These are phyloP conservation scores for Volutella citrinella DNA, from an alignment of 2,329 filamentous ascomycete genomes.

Conservation along the genomic window DNA sequence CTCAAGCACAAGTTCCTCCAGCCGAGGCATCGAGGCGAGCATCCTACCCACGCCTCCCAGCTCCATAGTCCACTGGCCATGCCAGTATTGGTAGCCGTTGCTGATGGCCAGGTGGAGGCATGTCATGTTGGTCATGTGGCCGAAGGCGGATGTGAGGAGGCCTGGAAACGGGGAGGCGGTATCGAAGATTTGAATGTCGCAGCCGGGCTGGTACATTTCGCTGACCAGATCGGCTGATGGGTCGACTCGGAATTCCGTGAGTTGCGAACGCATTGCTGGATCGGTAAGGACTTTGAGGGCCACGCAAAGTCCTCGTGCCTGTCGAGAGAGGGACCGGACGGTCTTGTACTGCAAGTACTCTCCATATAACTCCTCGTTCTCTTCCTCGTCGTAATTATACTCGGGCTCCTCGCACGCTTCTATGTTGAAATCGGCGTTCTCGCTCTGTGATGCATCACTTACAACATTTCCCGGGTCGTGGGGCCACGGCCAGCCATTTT, in stretches of 20 bases:
- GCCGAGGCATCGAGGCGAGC: conserved; percentile 1
- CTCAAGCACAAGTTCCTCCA: conserved; percentile 5
- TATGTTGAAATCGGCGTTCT: too few species aligned
- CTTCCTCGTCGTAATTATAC: not conserved
- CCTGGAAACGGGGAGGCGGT: not conserved
- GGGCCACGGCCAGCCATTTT: not conserved
- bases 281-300: not conserved
- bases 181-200: conserved; percentile 2
- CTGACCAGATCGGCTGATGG: conserved; percentile 1
- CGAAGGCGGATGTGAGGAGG: not conserved
- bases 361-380: not conserved
- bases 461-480: too few species aligned
- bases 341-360: not conserved
- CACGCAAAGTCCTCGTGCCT: not conserved
- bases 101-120: conserved; percentile 1
- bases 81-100: not conserved
- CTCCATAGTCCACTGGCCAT: not conserved
- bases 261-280: not conserved
- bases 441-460: too few species aligned
- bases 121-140: not conserved
- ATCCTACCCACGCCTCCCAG: not conserved
- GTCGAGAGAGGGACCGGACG: not conserved
- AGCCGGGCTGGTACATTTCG: not conserved
- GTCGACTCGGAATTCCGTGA: conserved; percentile 7
- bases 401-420: too few species aligned